A percentile compares a stretch with the other conserved stretches of the same genome.
phyloP scores from a whole-genome alignment of 495 filamentous ascomycete genomes.

The Neurospora sp. region DNA sequence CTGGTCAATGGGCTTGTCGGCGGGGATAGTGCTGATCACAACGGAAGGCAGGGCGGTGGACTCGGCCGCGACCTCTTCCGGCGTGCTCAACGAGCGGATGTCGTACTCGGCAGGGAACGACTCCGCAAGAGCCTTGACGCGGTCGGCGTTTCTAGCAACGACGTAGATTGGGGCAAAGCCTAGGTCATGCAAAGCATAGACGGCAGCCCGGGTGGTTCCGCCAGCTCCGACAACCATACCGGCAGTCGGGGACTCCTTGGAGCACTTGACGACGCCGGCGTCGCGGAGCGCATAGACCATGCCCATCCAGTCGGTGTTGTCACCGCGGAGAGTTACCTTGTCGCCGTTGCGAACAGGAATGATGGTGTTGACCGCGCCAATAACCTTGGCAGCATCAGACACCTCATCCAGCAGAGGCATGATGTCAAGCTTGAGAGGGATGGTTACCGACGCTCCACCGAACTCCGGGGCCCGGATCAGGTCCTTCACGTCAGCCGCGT shows the following conservation, averaged over 20 bases:
- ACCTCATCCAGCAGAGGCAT: constrained; percentile 73
- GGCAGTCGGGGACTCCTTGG: constrained; percentile 24
- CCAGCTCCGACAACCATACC: constrained; percentile 81
- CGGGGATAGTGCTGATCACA: constrained; percentile 84
- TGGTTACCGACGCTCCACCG: constrained; percentile 90
- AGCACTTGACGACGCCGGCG: constrained; percentile 45
- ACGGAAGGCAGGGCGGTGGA: constrained; percentile 48
- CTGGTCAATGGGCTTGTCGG: constrained; percentile 72
- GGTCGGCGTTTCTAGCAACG: constrained; percentile 62
- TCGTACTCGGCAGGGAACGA: constrained; percentile 70
- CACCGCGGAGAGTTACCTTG: constrained; percentile 53
- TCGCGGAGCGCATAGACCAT: constrained; percentile 76
- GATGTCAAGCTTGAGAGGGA: constrained; percentile 86
- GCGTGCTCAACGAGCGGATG: constrained; percentile 50
- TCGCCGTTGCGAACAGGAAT: constrained; percentile 35
- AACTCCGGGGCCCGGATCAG: constrained; percentile 66
- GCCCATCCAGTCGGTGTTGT: constrained; percentile 95
- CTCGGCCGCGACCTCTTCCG: constrained; percentile 37
- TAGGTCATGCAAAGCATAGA: constrained; percentile 79
- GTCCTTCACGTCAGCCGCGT: constrained; percentile 50
- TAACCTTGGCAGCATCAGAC: constrained; percentile 63
- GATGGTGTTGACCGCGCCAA: constrained; percentile 95
- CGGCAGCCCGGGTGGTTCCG: constrained; percentile 83
- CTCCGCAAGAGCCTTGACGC: constrained; percentile 53
- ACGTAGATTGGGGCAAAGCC: constrained; percentile 79